phyloP scores from a whole-genome alignment of 2,329 filamentous ascomycete genomes.

The Trichoderma sp. region DNA sequence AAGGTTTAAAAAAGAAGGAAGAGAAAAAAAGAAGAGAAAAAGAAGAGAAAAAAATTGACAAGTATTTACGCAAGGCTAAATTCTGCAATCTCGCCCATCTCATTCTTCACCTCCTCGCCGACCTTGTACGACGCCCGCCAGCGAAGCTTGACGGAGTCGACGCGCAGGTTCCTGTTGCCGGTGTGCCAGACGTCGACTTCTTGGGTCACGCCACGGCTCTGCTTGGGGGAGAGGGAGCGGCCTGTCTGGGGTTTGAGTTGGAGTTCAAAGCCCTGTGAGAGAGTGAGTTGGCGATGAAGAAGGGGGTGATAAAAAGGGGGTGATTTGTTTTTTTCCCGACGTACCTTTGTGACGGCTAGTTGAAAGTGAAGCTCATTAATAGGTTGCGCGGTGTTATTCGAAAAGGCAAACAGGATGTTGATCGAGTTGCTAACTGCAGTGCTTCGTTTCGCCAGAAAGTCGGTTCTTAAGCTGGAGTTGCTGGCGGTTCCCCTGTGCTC shows the following conservation, averaged over 20 bases:
- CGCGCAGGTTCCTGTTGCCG: slow-evolving; percentile 64
- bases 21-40: background rate
- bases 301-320: background rate
- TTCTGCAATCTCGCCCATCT: slow-evolving; percentile 81
- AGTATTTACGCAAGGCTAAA: slow-evolving; percentile 65
- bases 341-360: slow-evolving; percentile 86
- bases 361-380: slow-evolving; percentile 84
- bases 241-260: slow-evolving; percentile 83
- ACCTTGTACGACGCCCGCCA: slow-evolving; percentile 83
- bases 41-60: too few relatives aligned
- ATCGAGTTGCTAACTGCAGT: slow-evolving; percentile 55
- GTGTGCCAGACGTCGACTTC: slow-evolving; percentile 72
- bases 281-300: background rate
- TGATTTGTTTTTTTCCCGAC: background rate
- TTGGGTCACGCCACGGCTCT: slow-evolving; percentile 74
- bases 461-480: slow-evolving; percentile 67
- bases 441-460: slow-evolving; percentile 66
- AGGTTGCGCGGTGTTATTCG: slow-evolving; percentile 69
- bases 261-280: slow-evolving; percentile 68
- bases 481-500: slow-evolving; percentile 65
- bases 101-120: slow-evolving; percentile 62
- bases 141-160: slow-evolving; percentile 78
- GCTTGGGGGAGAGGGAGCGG: slow-evolving; percentile 69
- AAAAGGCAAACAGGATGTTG: slow-evolving; percentile 73
- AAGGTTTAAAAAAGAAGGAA: too few relatives aligned